Percentiles rank a stretch among this genome's conserved stretches.
phyloP scores from a whole-genome alignment of 1,284 basidiomycete genomes.

The Cystobasidiaceae sp. region DNA sequence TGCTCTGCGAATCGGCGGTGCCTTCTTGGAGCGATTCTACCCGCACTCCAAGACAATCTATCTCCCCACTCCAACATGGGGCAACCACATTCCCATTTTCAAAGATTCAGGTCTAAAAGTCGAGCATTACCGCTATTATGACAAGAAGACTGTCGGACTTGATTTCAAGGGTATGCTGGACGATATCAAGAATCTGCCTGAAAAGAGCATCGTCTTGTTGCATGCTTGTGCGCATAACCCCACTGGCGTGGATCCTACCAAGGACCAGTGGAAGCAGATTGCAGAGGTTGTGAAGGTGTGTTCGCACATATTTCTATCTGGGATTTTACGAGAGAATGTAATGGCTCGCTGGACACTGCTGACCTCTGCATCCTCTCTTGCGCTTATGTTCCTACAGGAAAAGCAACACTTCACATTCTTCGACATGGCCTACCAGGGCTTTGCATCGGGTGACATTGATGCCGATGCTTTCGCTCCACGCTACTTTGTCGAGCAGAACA shows the following conservation, averaged over 20 bases:
- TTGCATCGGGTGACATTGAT: slow-evolving; percentile 74
- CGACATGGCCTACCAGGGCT: slow-evolving; percentile 69
- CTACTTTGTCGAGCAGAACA: slow-evolving; percentile 70
- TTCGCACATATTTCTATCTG: too few relatives aligned
- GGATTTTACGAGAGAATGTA: neutral
- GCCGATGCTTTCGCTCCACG: slow-evolving; percentile 91
- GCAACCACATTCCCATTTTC: slow-evolving; percentile 75
- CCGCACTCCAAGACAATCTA: slow-evolving; percentile 85
- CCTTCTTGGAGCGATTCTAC: slow-evolving; percentile 86
- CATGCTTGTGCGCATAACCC: slow-evolving; percentile 55
- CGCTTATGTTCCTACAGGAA: slow-evolving; percentile 49
- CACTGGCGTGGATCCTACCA: slow-evolving; percentile 60
- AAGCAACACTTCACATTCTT: slow-evolving; percentile 88
- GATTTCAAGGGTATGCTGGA: slow-evolving; percentile 73
- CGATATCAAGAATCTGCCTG: slow-evolving; percentile 55
- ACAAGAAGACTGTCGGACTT: slow-evolving; percentile 81
- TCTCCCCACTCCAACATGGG: slow-evolving; percentile 92
- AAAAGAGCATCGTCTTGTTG: slow-evolving; percentile 52
- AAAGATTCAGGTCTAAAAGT: slow-evolving; percentile 90
- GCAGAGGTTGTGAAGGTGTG: slow-evolving; percentile 61
- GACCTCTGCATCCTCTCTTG: neutral
- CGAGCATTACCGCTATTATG: slow-evolving; percentile 84
- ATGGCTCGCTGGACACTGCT: neutral
- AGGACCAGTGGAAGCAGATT: slow-evolving; percentile 79
- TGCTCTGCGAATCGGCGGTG: slow-evolving; percentile 91